Base-by-base conservation (phyloP, 2,329 filamentous ascomycete species). In the Byssochlamys sp. region DNA sequence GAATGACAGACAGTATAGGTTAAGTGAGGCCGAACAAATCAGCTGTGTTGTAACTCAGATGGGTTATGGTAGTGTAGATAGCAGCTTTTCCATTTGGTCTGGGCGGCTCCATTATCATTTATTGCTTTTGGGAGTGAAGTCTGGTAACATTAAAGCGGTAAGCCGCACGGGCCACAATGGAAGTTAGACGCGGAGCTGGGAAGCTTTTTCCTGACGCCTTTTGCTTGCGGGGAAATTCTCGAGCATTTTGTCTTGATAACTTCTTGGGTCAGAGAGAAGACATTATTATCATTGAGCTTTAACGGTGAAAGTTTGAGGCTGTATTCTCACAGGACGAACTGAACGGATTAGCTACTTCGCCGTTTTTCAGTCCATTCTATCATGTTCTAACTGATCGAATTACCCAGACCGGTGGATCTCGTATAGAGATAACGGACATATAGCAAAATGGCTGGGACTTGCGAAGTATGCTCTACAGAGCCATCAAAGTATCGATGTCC, bases 401-500 rank as follows among this genome's bases (percentile, higher is more conserved):
- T 51, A 26, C 24, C n/a, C 11, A 51, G 24, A 9, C 31, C 14
- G 14, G 31, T 12, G 31, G 14, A 19, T 45, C n/a, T 9, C 2
- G 14, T 45, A 24, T 19, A n/a, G n/a, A 19, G 6, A 45, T 19
- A n/a, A 7, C n/a, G 5, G 39, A 9, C 14, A 45, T 19, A 45
- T 24, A n/a, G 14, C 19, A 19, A 39, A 14, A 64, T 62, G 57
- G 56, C 57, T 33, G 50, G 45, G 19, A 7, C 61, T 4, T 72
- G 69, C 56, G 57, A 63, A 45, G 59, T 71, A n/a, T 72, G 70
- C 62, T 60, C 58, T 24, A 62, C 54, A 33, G 56, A 64, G 53
- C 60, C 61, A 12, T 62, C 62, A 39, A 72, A 72, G 54, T 72
- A 72, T 55, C 66, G 62, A 53, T 72, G 70, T 58, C 64, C 68